Evolutionary conservation across 371 early-diverging fungal genomes (phyloP).

Genomic region (Mortierella sp.): DNA sequence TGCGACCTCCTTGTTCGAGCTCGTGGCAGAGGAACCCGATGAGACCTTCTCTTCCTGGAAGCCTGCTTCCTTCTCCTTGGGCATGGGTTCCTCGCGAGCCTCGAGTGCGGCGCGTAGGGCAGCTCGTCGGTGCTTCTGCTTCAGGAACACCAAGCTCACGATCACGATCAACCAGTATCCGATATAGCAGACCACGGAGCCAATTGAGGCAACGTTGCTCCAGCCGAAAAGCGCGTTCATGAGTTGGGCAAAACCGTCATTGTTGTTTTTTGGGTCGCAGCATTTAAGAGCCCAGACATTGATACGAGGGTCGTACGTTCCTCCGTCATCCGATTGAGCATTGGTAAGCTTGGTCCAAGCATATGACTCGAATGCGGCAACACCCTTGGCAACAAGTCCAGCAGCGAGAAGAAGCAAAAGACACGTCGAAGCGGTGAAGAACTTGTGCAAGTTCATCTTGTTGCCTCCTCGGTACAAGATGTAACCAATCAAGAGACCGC

Average conservation of each 20-base stretch:
- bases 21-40: no score
- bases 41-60: no score
- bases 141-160: slow-evolving; percentile 23
- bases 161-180: slow-evolving; percentile 74
- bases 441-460: slow-evolving; percentile 72
- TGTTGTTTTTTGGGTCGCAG: slow-evolving; percentile 50
- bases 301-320: slow-evolving; percentile 55
- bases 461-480: slow-evolving; percentile 78
- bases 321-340: slow-evolving; percentile 57
- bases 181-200: slow-evolving; percentile 74
- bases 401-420: slow-evolving; percentile 82
- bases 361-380: slow-evolving; percentile 47
- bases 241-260: slow-evolving; percentile 72
- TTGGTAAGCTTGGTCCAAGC: slow-evolving; percentile 54
- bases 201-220: slow-evolving; percentile 77
- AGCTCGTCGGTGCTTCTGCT: slow-evolving; percentile 31
- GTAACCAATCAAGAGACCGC: slow-evolving; percentile 74
- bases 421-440: slow-evolving; percentile 78
- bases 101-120: not conserved
- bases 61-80: not conserved
- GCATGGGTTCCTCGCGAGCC: not conserved
- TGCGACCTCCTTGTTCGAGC: no score
- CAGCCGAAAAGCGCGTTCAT: slow-evolving; percentile 83
- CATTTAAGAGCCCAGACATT: slow-evolving; percentile 56
- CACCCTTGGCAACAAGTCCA: slow-evolving; percentile 71